Evolutionary conservation across 306 rosid species (phyloP).

Genomic region (Rosa chinensis): DNA sequence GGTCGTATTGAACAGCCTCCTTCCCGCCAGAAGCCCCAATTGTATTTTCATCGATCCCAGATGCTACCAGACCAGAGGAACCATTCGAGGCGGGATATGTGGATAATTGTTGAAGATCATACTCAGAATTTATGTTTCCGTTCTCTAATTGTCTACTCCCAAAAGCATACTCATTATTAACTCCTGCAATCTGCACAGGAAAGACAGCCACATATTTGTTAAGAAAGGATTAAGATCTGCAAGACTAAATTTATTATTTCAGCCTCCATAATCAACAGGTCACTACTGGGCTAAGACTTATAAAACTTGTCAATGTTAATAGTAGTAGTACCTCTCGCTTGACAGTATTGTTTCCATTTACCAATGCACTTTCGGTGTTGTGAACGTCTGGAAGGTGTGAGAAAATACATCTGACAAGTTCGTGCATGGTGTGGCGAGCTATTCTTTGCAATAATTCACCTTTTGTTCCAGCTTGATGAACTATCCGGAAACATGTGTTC

Average conservation of each 20-base stretch:
- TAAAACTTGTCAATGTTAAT: neutral
- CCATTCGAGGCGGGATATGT: slow-evolving; percentile 45
- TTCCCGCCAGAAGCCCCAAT: slow-evolving; percentile 49
- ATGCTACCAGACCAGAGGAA: slow-evolving; percentile 47
- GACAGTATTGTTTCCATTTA: slow-evolving; percentile 54
- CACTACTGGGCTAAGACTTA: slow-evolving; percentile 8
- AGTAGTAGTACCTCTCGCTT: slow-evolving; percentile 56
- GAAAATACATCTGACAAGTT: slow-evolving; percentile 86
- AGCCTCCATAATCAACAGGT: slow-evolving; percentile 10
- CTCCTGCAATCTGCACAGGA: slow-evolving; percentile 57
- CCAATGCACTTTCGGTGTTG: slow-evolving; percentile 61
- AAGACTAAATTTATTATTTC: slow-evolving; percentile 10
- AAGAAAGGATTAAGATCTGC: neutral
- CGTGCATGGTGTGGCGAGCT: slow-evolving; percentile 92
- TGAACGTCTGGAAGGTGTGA: slow-evolving; percentile 90
- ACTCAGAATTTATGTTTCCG: slow-evolving; percentile 69
- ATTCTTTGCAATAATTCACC: slow-evolving; percentile 91
- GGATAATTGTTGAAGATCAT: slow-evolving; percentile 58
- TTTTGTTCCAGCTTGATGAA: slow-evolving; percentile 92
- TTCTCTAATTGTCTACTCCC: slow-evolving; percentile 76
- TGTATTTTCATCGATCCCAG: slow-evolving; percentile 57
- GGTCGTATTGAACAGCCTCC: slow-evolving; percentile 64
- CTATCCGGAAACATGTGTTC: slow-evolving; percentile 93
- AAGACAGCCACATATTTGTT: slow-evolving; percentile 23
- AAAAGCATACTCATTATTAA: slow-evolving; percentile 60